These are phyloP conservation scores for Emydomyces testavorans DNA, from an alignment of 2,329 filamentous ascomycete species.

Conservation along the genomic window DNA sequence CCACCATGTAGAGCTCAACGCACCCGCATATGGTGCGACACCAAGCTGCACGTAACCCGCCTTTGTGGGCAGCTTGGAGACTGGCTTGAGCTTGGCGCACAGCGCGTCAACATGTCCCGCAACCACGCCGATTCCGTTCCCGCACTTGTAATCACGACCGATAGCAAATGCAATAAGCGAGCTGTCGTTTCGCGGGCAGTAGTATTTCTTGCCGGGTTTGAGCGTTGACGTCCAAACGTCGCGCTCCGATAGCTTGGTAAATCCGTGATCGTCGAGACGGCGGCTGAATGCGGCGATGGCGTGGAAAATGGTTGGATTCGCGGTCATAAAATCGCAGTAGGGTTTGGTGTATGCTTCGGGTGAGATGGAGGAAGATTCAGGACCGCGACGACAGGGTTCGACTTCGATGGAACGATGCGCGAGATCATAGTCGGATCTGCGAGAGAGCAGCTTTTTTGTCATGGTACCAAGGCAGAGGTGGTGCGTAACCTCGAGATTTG, in stretches of 20 bases:
- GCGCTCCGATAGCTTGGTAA: constrained; percentile 62
- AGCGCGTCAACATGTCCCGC: constrained; percentile 89
- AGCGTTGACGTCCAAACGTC: constrained; percentile 65
- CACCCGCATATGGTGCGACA: constrained; percentile 86
- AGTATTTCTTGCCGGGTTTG: constrained; percentile 77
- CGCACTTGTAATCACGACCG: constrained; percentile 66
- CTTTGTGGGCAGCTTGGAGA: constrained; percentile 71
- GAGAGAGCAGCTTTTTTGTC: constrained; percentile 4
- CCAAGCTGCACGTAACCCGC: constrained; percentile 81
- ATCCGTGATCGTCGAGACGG: constrained; percentile 61
- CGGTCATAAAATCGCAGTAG: constrained; percentile 74
- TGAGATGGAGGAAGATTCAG: not conserved
- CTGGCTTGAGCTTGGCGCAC: constrained; percentile 81
- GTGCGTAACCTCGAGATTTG: too few species aligned
- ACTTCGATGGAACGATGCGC: not conserved
- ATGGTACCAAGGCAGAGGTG: not conserved
- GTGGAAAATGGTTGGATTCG: constrained; percentile 91
- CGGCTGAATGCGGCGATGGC: constrained; percentile 66
- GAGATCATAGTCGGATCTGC: not conserved
- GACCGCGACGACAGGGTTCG: constrained; percentile 3
- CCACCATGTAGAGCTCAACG: constrained; percentile 86
- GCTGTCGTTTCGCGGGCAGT: constrained; percentile 70
- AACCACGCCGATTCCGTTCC: constrained; percentile 78
- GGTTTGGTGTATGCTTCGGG: constrained; percentile 63
- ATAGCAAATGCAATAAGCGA: constrained; percentile 76